Conservation (phyloP, 2,329 filamentous ascomycete species). For the Coniella vitis region DNA sequence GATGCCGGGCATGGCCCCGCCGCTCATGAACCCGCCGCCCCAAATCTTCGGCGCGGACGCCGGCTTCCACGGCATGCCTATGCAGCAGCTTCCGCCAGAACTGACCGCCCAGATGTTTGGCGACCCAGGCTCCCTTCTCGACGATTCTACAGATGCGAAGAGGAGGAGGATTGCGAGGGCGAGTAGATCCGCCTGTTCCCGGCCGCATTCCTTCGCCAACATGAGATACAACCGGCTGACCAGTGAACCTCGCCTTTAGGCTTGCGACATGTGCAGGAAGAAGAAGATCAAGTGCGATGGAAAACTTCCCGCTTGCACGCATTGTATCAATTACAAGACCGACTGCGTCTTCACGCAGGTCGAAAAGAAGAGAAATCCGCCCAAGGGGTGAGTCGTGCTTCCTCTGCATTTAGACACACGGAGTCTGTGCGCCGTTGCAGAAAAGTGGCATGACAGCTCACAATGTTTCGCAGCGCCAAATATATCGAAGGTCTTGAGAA, state of each 20-base stretch:
- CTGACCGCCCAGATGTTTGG: conserved; percentile 54
- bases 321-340: conserved; percentile 97
- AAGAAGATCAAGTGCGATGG: conserved; percentile 98
- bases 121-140: conserved; percentile 48
- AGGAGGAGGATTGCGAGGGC: conserved; percentile 82
- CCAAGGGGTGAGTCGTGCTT: conserved; percentile 68
- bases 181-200: conserved; percentile 29
- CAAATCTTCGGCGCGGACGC: conserved; percentile 61
- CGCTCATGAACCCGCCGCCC: conserved; percentile 59
- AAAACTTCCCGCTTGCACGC: conserved; percentile 87
- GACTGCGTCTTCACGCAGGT: conserved; percentile 96
- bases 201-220: not conserved
- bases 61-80: conserved; percentile 50
- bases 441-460: conserved; percentile 1
- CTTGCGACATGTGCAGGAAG: conserved; percentile 94
- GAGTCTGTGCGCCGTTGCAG: not conserved
- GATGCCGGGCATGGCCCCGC: conserved; percentile 49
- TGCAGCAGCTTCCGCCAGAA: conserved; percentile 49
- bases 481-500: conserved; percentile 98
- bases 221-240: conserved; percentile 4
- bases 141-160: conserved; percentile 75
- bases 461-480: conserved; percentile 60
- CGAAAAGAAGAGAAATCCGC: conserved; percentile 96
- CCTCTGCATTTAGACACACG: not conserved
- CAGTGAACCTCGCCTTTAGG: conserved; percentile 40